Percentiles rank a stretch among this genome's conserved stretches.
Conservation (phyloP, 164 flowering plant species). For the Saururus chinensis region DNA sequence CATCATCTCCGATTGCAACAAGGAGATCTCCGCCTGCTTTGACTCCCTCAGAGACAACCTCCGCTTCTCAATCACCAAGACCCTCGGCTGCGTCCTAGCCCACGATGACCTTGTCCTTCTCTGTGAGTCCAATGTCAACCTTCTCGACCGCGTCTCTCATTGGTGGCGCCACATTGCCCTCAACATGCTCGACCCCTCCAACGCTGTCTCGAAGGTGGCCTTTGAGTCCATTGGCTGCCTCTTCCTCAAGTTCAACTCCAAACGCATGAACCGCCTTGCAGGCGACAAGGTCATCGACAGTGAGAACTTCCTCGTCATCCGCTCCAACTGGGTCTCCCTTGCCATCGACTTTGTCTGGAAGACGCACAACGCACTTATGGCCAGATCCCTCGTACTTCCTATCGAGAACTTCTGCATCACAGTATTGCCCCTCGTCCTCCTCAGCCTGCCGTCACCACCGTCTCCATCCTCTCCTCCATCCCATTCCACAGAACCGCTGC, state of each 20-base stretch:
- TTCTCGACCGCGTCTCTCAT: too few relatives aligned
- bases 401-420: too few relatives aligned
- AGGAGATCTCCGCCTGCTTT: slow-evolving; percentile 63
- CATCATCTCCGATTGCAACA: slow-evolving; percentile 32
- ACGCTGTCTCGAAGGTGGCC: slow-evolving; percentile 77
- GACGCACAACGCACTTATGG: slow-evolving; percentile 59
- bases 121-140: slow-evolving; percentile 85
- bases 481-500: slow-evolving; percentile 80
- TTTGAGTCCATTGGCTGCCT: slow-evolving; percentile 80
- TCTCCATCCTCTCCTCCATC: slow-evolving; percentile 67
- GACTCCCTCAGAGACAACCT: slow-evolving; percentile 70
- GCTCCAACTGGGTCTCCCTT: slow-evolving; percentile 81
- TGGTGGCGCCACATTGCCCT: slow-evolving; percentile 86
- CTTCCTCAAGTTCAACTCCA: slow-evolving; percentile 79
- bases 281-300: slow-evolving; percentile 92
- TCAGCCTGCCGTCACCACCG: too few relatives aligned
- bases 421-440: slow-evolving; percentile 71
- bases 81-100: slow-evolving; percentile 83
- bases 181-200: slow-evolving; percentile 74
- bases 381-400: too few relatives aligned
- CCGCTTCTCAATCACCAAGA: slow-evolving; percentile 76
- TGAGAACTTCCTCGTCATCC: slow-evolving; percentile 79
- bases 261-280: too few relatives aligned
- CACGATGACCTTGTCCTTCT: slow-evolving; percentile 81
- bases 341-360: slow-evolving; percentile 83